Base-by-base conservation (phyloP, 768 basidiomycete genomes). In the Postia placenta region DNA sequence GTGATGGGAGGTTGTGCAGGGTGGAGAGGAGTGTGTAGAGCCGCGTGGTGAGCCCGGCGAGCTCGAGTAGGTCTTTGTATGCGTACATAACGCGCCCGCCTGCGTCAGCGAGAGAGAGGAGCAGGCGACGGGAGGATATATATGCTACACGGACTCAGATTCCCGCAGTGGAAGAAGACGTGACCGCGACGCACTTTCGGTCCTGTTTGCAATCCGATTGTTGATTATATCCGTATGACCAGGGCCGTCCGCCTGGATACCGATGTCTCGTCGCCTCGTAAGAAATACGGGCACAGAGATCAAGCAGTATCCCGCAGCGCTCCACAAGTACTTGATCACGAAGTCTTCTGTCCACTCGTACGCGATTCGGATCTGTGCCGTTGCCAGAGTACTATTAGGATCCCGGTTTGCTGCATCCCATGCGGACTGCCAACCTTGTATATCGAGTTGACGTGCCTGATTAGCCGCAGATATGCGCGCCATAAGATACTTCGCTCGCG, bases 341-440 rank as follows among this genome's bases (percentile, higher is more conserved):
- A 91, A 93, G 69, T 96, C 94, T 62, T 96, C 94, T 0, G 90
- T 96, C 93, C 89, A 96, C 68, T 83, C 90, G 60, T 91, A 94
- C 1, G 86, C 86, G 41, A 94, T 90, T 14, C 92, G 84, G 45
- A 92, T 89, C 87, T 90, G 52, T 12, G 22, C 45, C 9, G 25
- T n/a, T n/a, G n/a, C n/a, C n/a, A n/a, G n/a, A n/a, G n/a, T 35
- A n/a, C 33, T 35, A n/a, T n/a, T 35, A 39, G 1, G 2, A 40
- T 1, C 11, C 33, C n/a, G 24, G 4, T 41, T 17, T 22, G 25
- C 7, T 9, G 5, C 42, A 24, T 24, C 11, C 22, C n/a, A n/a
- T n/a, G n/a, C n/a, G n/a, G n/a, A 14, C 25, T 23, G 49, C 69
- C 20, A 48, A 82, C 87, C 76, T 90, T 92, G 73, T 91, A 94